phyloP scores from a whole-genome alignment of 352 stramenopile species.

The Phytophthora uliginosa region DNA sequence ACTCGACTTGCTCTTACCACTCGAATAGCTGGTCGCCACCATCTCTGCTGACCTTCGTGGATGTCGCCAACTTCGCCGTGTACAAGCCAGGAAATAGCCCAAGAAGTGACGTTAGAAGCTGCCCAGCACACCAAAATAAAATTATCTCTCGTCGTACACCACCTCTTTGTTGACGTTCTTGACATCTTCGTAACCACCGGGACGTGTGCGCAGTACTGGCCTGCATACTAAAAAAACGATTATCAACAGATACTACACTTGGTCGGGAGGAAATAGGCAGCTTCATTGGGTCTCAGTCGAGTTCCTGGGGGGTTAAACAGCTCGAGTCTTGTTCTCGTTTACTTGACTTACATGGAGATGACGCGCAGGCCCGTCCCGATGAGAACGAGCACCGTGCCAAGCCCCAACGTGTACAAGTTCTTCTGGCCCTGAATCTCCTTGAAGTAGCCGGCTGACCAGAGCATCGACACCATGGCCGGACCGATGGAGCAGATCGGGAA shows the following conservation, averaged over 20 bases:
- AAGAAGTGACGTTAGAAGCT: slow-evolving; percentile 9
- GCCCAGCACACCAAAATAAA: slow-evolving; percentile 1
- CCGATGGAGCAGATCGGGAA: slow-evolving; percentile 86
- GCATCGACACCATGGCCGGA: slow-evolving; percentile 86
- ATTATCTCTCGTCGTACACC: background rate
- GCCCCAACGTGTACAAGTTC: slow-evolving; percentile 68
- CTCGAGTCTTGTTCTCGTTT: background rate
- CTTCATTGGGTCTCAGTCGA: slow-evolving; percentile 9
- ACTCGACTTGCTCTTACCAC: slow-evolving; percentile 6
- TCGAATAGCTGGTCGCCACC: slow-evolving; percentile 5
- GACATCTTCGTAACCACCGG: background rate
- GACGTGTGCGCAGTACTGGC: background rate
- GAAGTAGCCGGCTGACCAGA: slow-evolving; percentile 87
- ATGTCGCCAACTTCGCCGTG: background rate
- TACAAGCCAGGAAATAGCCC: slow-evolving; percentile 4
- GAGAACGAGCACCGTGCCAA: slow-evolving; percentile 75
- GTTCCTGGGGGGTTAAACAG: background rate
- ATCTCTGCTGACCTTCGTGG: slow-evolving; percentile 1
- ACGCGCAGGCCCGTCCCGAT: slow-evolving; percentile 76
- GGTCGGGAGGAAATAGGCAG: background rate
- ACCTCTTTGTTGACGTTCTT: background rate
- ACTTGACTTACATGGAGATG: slow-evolving; percentile 47
- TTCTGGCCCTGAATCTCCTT: slow-evolving; percentile 80
- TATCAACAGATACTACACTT: background rate
- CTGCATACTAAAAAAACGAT: background rate